A percentile compares a stretch with the other conserved stretches of the same genome.
Conservation (phyloP, 2,329 filamentous ascomycete species). For the Hypomyces perniciosus region DNA sequence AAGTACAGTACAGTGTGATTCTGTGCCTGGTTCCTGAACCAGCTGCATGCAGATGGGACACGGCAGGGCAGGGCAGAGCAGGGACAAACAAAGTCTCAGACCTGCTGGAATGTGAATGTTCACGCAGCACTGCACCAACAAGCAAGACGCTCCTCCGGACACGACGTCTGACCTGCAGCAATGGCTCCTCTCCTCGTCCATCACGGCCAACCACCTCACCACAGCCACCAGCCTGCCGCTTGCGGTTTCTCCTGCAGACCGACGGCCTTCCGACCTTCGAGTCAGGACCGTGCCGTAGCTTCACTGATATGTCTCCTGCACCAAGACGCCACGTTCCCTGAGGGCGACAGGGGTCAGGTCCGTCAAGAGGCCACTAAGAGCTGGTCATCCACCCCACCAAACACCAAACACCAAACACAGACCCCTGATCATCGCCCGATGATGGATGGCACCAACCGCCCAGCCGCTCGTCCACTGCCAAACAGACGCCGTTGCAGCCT, state of each 20-base stretch:
- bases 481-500: neutral
- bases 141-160: too few species aligned
- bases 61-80: too few species aligned
- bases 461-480: neutral
- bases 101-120: too few species aligned
- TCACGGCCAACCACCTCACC: neutral
- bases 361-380: neutral
- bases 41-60: too few species aligned
- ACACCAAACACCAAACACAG: neutral
- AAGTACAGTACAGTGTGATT: neutral
- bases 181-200: constrained; percentile 4
- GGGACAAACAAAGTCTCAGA: too few species aligned
- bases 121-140: too few species aligned
- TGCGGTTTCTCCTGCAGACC: neutral
- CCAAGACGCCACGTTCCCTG: constrained; percentile 12
- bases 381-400: neutral
- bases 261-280: constrained; percentile 11
- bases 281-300: constrained; percentile 13
- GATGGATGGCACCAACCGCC: constrained; percentile 4
- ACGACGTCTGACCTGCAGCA: neutral
- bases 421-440: constrained; percentile 12
- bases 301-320: constrained; percentile 11
- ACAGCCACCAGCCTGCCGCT: neutral
- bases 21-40: constrained; percentile 11
- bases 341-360: neutral